These are phyloP conservation scores for Sporothrix dimorphospora DNA, from an alignment of 2,329 filamentous ascomycete genomes.

Conservation along the genomic window DNA sequence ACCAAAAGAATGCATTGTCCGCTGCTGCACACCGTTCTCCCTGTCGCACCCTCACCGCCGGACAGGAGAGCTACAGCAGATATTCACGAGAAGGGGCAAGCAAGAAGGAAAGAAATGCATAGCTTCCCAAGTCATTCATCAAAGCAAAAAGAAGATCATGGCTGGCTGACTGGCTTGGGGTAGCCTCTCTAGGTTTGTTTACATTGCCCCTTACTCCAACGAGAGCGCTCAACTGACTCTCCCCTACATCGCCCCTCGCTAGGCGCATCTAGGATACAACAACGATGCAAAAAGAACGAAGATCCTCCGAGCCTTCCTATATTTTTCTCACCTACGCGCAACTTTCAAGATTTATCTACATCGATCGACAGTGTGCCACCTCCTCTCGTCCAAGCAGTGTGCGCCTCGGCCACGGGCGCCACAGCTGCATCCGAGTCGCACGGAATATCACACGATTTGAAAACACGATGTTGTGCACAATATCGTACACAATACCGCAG, in stretches of 20 bases:
- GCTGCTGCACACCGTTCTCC: neutral
- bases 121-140: neutral
- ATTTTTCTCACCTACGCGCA: too few relatives aligned
- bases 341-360: neutral
- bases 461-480: neutral
- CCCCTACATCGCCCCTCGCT: neutral
- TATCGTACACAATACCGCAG: conserved; percentile 3
- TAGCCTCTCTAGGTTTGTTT: neutral
- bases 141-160: neutral
- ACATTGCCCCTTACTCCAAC: conserved; percentile 12
- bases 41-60: neutral
- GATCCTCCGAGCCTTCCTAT: neutral
- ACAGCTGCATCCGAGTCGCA: neutral
- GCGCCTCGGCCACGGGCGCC: conserved; percentile 1
- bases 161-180: neutral
- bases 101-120: too few relatives aligned
- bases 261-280: neutral
- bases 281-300: neutral
- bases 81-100: too few relatives aligned
- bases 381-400: neutral
- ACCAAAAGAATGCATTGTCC: neutral
- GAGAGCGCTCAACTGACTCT: neutral
- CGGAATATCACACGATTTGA: neutral
- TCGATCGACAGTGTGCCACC: neutral
- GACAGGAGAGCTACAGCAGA: neutral